These are phyloP conservation scores for Margaritispora aquatica DNA, from an alignment of 495 filamentous ascomycete genomes.

Conservation along the genomic window DNA sequence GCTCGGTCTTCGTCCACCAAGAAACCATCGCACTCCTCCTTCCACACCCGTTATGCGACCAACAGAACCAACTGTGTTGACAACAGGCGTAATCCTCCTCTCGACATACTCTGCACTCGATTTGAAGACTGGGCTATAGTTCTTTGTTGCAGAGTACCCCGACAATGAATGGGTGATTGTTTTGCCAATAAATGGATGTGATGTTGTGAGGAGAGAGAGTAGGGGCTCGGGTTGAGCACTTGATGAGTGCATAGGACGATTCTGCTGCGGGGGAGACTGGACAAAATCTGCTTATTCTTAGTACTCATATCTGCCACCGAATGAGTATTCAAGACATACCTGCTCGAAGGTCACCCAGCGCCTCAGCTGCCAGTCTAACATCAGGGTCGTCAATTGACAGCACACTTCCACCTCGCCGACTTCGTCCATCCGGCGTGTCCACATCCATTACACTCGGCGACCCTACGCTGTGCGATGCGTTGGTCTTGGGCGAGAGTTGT, in stretches of 20 bases:
- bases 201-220: constrained; percentile 70
- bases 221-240: constrained; percentile 59
- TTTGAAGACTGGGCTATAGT: constrained; percentile 79
- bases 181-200: constrained; percentile 70
- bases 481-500: constrained; percentile 20
- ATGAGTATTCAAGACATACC: constrained; percentile 47
- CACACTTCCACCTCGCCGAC: constrained; percentile 40
- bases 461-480: constrained; percentile 8
- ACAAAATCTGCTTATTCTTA: constrained; percentile 40
- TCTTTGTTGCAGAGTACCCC: constrained; percentile 77
- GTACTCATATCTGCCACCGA: not conserved
- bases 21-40: constrained; percentile 70
- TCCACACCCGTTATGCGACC: constrained; percentile 80
- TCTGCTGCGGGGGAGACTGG: constrained; percentile 44
- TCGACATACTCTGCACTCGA: constrained; percentile 82
- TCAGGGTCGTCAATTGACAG: constrained; percentile 74
- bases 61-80: constrained; percentile 74
- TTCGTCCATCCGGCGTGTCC: constrained; percentile 24
- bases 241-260: constrained; percentile 28
- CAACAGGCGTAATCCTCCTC: constrained; percentile 73
- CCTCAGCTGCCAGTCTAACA: constrained; percentile 74
- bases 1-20: constrained; percentile 40
- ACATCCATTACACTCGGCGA: constrained; percentile 25
- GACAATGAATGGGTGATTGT: constrained; percentile 76
- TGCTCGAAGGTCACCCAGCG: constrained; percentile 74